phyloP scores from a whole-genome alignment of 306 rosid genomes.

The Senna tora region DNA sequence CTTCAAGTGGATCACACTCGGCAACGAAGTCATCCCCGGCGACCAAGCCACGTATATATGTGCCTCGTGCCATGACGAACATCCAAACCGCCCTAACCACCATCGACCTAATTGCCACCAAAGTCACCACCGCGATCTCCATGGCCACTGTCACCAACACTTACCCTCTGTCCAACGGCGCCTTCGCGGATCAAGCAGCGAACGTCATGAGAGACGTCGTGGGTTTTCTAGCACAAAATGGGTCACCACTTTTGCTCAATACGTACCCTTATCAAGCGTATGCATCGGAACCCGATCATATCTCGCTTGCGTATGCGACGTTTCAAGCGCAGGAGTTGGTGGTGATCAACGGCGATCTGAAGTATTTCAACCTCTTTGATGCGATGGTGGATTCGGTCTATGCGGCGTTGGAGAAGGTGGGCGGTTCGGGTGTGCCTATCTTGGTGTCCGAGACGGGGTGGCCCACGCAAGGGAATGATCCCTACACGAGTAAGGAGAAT shows the following conservation, averaged over 20 bases:
- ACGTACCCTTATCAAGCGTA: slow-evolving; percentile 33
- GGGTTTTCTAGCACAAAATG: neutral
- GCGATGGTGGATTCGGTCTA: slow-evolving; percentile 11
- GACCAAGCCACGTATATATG: neutral
- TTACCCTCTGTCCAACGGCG: slow-evolving; percentile 37
- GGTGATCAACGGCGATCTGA: neutral
- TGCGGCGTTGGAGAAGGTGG: slow-evolving; percentile 14
- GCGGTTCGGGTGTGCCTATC: neutral
- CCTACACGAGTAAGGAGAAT: neutral
- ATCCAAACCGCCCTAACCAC: neutral
- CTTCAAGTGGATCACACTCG: slow-evolving; percentile 10
- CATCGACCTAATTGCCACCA: neutral
- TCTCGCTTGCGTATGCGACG: slow-evolving; percentile 21
- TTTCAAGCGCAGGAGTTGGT: slow-evolving; percentile 16
- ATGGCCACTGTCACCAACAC: neutral
- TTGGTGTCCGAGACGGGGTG: slow-evolving; percentile 7
- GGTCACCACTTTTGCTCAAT: slow-evolving; percentile 35
- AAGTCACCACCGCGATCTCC: slow-evolving; percentile 20
- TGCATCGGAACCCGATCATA: neutral
- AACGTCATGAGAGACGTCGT: slow-evolving; percentile 15
- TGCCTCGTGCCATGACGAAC: neutral
- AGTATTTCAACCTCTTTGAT: neutral
- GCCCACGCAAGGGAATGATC: slow-evolving; percentile 13
- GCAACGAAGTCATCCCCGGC: slow-evolving; percentile 41
- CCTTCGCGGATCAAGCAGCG: neutral